phyloP scores from a whole-genome alignment of 2,329 filamentous ascomycete genomes.

The Colletotrichum filicis region DNA sequence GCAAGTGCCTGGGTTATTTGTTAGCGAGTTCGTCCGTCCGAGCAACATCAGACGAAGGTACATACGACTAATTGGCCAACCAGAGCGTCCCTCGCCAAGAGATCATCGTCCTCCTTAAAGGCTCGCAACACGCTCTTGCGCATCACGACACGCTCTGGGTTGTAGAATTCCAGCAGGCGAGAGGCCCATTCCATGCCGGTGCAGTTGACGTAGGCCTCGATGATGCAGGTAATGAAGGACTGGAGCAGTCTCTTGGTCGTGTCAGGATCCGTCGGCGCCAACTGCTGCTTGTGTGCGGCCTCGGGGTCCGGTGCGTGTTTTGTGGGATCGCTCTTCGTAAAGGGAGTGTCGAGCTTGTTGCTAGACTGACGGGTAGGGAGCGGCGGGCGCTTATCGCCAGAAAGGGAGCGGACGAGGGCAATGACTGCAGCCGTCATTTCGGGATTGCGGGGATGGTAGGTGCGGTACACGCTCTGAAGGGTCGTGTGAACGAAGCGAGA shows the following conservation, averaged over 20 bases:
- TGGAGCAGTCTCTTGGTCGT: conserved; percentile 75
- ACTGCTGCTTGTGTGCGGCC: conserved; percentile 61
- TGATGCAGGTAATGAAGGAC: conserved; percentile 80
- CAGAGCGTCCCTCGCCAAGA: conserved; percentile 72
- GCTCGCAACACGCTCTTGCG: conserved; percentile 70
- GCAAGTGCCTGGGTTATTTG: conserved; percentile 64
- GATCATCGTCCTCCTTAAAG: conserved; percentile 71
- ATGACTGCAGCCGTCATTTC: conserved; percentile 78
- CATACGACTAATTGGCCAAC: conserved; percentile 78
- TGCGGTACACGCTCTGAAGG: conserved; percentile 76
- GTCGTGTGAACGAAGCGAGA: conserved; percentile 82
- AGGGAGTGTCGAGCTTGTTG: conserved; percentile 64
- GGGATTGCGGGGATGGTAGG: conserved; percentile 71
- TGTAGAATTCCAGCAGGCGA: conserved; percentile 74
- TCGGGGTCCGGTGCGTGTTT: conserved; percentile 72
- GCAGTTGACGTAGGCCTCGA: conserved; percentile 77
- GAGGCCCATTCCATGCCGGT: conserved; percentile 71
- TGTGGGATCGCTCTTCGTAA: conserved; percentile 63
- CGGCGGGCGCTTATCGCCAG: conserved; percentile 73
- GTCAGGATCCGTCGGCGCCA: conserved; percentile 66
- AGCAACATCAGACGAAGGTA: conserved; percentile 8
- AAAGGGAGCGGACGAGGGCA: conserved; percentile 76
- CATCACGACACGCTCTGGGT: conserved; percentile 72
- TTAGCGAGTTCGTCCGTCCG: conserved; percentile 29
- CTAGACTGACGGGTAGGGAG: conserved; percentile 70